A percentile compares a stretch with the other conserved stretches of the same genome.
Conservation (phyloP, 768 basidiomycete genomes). For the Mycena pura region DNA sequence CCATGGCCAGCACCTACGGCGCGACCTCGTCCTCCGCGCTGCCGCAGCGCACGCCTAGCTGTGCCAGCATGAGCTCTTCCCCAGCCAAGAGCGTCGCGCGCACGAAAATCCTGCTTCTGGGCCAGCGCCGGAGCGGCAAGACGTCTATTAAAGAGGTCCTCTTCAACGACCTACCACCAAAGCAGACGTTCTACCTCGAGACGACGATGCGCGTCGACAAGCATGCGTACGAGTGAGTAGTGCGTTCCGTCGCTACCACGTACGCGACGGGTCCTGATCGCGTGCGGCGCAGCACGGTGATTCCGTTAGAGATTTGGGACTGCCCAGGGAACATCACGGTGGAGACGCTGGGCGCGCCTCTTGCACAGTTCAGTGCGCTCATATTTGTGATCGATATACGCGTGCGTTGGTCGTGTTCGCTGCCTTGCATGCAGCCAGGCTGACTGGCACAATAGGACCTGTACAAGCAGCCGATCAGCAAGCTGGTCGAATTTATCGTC, state of each 20-base stretch:
- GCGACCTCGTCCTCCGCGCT: constrained; percentile 2
- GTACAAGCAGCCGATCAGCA: constrained; percentile 83
- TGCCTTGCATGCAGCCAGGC: constrained; percentile 1
- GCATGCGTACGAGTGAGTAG: constrained; percentile 83
- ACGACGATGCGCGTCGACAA: constrained; percentile 81
- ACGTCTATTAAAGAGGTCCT: constrained; percentile 90
- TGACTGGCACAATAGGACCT: constrained; percentile 64
- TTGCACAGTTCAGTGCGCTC: constrained; percentile 82
- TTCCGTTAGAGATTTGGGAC: constrained; percentile 95
- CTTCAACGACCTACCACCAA: constrained; percentile 84
- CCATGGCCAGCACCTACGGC: constrained; percentile 11
- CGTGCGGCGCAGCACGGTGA: constrained; percentile 81
- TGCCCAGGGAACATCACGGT: constrained; percentile 87
- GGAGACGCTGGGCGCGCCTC: constrained; percentile 75
- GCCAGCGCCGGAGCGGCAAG: constrained; percentile 87
- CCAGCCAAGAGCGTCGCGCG: constrained; percentile 41
- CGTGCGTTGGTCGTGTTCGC: constrained; percentile 51
- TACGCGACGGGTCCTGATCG: too few relatives aligned
- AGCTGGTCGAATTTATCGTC: constrained; percentile 82
- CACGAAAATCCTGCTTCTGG: constrained; percentile 77
- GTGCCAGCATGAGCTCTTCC: neutral
- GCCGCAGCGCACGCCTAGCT: constrained; percentile 11
- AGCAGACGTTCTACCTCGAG: constrained; percentile 90
- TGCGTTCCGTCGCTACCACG: too few relatives aligned
- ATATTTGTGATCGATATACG: constrained; percentile 97